These are phyloP conservation scores for Persicaria maculosa DNA, from an alignment of 148 eudicot species.

Conservation along the genomic window DNA sequence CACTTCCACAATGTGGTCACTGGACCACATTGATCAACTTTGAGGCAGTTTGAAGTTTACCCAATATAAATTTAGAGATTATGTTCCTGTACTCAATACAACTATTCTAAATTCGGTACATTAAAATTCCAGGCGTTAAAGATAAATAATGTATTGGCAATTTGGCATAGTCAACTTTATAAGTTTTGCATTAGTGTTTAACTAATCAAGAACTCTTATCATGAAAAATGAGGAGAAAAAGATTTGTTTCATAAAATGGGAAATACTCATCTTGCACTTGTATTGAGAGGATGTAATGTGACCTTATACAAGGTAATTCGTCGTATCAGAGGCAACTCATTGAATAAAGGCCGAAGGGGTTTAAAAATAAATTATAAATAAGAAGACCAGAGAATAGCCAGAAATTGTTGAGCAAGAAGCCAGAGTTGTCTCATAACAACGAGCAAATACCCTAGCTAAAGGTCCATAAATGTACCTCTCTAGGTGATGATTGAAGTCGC, in stretches of 20 bases:
- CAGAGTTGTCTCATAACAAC: not conserved
- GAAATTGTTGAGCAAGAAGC: not conserved
- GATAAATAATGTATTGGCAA: not conserved
- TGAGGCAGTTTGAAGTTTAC: too few species aligned
- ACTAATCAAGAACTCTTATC: too few species aligned
- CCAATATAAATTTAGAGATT: not conserved
- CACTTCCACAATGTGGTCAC: too few species aligned
- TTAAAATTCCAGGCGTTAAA: not conserved
- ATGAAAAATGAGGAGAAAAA: too few species aligned
- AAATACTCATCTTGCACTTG: not conserved
- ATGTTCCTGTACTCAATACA: too few species aligned
- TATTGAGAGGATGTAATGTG: conserved; percentile 1
- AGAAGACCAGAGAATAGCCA: not conserved
- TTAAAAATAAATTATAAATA: not conserved
- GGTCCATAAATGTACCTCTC: conserved; percentile 4
- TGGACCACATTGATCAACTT: too few species aligned
- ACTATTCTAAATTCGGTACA: not conserved
- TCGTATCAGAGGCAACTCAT: conserved; percentile 2
- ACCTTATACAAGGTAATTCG: not conserved
- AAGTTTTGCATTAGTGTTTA: too few species aligned
- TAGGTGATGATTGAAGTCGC: not conserved
- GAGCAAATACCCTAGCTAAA: not conserved
- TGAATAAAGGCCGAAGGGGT: not conserved
- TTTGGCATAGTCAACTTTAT: too few species aligned
- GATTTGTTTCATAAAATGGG: not conserved